Conservation (phyloP, 306 rosid species). For the peach (Prunus persica) region DNA sequence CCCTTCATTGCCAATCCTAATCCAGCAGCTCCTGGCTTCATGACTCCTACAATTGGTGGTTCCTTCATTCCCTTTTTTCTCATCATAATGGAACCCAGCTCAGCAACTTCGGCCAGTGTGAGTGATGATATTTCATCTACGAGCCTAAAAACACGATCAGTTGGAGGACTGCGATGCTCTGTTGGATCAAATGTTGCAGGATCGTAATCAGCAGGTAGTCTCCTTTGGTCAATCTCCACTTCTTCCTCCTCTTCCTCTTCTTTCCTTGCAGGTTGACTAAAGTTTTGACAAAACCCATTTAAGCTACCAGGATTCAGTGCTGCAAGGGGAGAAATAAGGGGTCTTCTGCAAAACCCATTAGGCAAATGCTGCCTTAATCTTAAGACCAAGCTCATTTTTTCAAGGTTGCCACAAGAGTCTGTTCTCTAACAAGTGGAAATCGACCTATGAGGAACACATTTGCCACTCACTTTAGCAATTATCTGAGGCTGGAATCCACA, state of each 20-base stretch:
- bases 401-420: slow-evolving; percentile 6
- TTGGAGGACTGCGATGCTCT: slow-evolving; percentile 84
- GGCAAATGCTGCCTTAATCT: slow-evolving; percentile 56
- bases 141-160: slow-evolving; percentile 69
- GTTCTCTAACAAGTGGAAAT: slow-evolving; percentile 30
- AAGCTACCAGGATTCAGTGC: slow-evolving; percentile 22
- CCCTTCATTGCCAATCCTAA: slow-evolving; percentile 56
- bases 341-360: slow-evolving; percentile 35
- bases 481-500: background rate
- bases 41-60: slow-evolving; percentile 60
- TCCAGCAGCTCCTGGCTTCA: slow-evolving; percentile 73
- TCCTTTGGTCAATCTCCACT: slow-evolving; percentile 83
- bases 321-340: slow-evolving; percentile 16
- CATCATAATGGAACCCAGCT: slow-evolving; percentile 66
- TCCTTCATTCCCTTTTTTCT: slow-evolving; percentile 61
- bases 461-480: background rate
- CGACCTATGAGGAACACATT: slow-evolving; percentile 6
- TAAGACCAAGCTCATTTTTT: slow-evolving; percentile 58
- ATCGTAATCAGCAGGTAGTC: slow-evolving; percentile 92
- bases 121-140: slow-evolving; percentile 81
- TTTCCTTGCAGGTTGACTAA: slow-evolving; percentile 65
- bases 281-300: slow-evolving; percentile 37
- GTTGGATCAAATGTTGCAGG: slow-evolving; percentile 80
- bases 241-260: slow-evolving; percentile 76
- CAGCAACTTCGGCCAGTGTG: slow-evolving; percentile 68